Evolutionary conservation across 257 asterid species (phyloP).

Genomic region (Salvia splendens): DNA sequence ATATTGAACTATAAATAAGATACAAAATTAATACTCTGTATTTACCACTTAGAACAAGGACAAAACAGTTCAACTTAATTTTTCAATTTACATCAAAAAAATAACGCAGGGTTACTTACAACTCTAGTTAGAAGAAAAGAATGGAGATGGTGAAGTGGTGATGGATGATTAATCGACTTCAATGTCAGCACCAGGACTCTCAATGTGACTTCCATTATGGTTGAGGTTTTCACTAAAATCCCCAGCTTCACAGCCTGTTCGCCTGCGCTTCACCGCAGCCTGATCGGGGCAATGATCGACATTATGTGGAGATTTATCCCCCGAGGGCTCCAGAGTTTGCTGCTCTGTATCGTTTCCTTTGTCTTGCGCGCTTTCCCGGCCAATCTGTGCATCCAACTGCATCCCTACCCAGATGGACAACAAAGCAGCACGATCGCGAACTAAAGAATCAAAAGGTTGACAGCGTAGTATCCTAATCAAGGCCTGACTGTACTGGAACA

Average conservation of each 20-base stretch:
- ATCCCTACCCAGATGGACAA: constrained; percentile 70
- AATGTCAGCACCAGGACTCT: constrained; percentile 37
- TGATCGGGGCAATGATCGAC: constrained; percentile 29
- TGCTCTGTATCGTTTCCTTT: constrained; percentile 31
- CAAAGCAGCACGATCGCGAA: constrained; percentile 81
- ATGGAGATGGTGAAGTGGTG: constrained; percentile 28
- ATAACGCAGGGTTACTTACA: too few species aligned
- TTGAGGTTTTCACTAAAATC: constrained; percentile 31
- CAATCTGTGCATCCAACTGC: constrained; percentile 58
- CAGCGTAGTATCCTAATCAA: constrained; percentile 62
- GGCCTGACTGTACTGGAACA: constrained; percentile 74
- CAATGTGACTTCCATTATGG: constrained; percentile 25
- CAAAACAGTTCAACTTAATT: too few species aligned
- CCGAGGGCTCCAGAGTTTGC: constrained; percentile 33
- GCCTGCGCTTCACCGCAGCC: constrained; percentile 35
- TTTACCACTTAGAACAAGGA: too few species aligned
- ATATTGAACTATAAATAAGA: too few species aligned
- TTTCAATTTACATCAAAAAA: too few species aligned
- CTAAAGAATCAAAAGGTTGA: constrained; percentile 70
- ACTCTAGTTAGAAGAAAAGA: constrained; percentile 21
- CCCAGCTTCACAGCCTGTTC: constrained; percentile 26
- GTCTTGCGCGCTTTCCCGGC: constrained; percentile 35
- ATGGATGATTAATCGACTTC: constrained; percentile 43
- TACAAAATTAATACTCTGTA: too few species aligned
- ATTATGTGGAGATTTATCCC: constrained; percentile 23